A percentile compares a stretch with the other conserved stretches of the same genome.
These are phyloP conservation scores for Debaryomyces tyrocola DNA, from an alignment of 805 yeast genomes.

Conservation along the genomic window DNA sequence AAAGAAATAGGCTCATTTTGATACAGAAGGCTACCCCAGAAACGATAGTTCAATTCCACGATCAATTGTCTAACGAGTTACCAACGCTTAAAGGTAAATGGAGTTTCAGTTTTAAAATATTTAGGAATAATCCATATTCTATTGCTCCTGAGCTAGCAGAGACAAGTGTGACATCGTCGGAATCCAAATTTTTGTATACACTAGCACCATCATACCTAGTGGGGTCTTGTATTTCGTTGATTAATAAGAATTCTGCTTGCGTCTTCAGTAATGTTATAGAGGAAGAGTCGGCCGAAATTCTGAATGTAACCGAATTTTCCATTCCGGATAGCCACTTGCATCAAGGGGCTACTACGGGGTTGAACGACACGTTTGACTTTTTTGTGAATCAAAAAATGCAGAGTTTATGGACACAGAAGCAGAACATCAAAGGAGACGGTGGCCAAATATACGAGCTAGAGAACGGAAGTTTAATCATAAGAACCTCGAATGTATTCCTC, in stretches of 20 bases:
- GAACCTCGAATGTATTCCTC: slow-evolving; percentile 69
- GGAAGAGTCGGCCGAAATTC: slow-evolving; percentile 26
- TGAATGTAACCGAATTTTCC: slow-evolving; percentile 16
- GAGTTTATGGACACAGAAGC: slow-evolving; percentile 69
- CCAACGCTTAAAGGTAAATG: slow-evolving; percentile 64
- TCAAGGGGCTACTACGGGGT: slow-evolving; percentile 53
- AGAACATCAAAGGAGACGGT: slow-evolving; percentile 70
- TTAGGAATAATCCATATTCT: slow-evolving; percentile 59
- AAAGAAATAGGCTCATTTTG: slow-evolving; percentile 29
- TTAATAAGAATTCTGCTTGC: slow-evolving; percentile 41
- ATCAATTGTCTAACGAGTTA: slow-evolving; percentile 63
- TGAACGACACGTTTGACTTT: slow-evolving; percentile 57
- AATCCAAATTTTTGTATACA: slow-evolving; percentile 49
- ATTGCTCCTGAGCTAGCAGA: slow-evolving; percentile 38
- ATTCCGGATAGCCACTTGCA: slow-evolving; percentile 43
- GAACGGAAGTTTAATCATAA: slow-evolving; percentile 50
- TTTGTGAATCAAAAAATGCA: slow-evolving; percentile 59
- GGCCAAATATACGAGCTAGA: slow-evolving; percentile 64
- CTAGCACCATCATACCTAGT: slow-evolving; percentile 50
- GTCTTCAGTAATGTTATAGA: slow-evolving; percentile 34
- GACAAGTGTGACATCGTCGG: slow-evolving; percentile 28
- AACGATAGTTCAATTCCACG: slow-evolving; percentile 68
- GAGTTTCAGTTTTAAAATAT: slow-evolving; percentile 68
- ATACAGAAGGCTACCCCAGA: slow-evolving; percentile 50
- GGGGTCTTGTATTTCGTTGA: slow-evolving; percentile 48